Base-by-base conservation (phyloP, 371 early-diverging fungal species). In the Mucor racemosus region DNA sequence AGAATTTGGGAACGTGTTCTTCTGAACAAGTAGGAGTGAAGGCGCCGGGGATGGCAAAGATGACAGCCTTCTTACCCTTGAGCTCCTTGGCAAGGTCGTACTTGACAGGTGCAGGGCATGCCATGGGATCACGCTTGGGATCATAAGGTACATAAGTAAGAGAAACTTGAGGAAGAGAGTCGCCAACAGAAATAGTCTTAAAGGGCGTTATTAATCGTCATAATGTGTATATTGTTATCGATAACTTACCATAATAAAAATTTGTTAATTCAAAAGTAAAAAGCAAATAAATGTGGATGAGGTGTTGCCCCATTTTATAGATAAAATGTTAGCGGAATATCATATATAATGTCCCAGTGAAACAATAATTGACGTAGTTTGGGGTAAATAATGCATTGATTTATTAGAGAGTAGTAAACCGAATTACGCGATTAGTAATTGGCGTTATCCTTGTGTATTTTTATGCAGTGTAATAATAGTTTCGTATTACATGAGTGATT, bases 21-120 rank as follows among this genome's bases (percentile, higher is more conserved):
- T 88, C 88, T 26, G 89, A 88, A 79, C 94, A 94, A n/a, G 91
- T 87, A 7, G 94, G 93, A 6, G 93, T 91, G 71, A 91, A 92
- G 26, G 93, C 91, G 15, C 89, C 92, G 10, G 93, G 93, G n/a
- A 93, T 90, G 21, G 88, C 88, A 76, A 94, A 89, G 72, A 94
- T 82, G 34, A 94, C 86, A 7, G 88, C 92, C 75, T 86, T 89
- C 84, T 91, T 92, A 69, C 85, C 88, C 78, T 85, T 86, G 71
- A 92, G 85, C 59, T 89, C 83, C 63, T 84, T 82, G 61, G 80
- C 79, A 1, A 86, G 76, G 57, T 82, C 79, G 66, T 82, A 66
- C 35, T 67, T 54, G 67, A 68, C 42, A 38, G 83, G 83, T n/a
- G 68, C 73, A 46, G 78, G 74, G 46, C 82, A 82, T 11, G 82